Conservation (phyloP, 495 filamentous ascomycete genomes). For the Hapsidospora chrysogenum region DNA sequence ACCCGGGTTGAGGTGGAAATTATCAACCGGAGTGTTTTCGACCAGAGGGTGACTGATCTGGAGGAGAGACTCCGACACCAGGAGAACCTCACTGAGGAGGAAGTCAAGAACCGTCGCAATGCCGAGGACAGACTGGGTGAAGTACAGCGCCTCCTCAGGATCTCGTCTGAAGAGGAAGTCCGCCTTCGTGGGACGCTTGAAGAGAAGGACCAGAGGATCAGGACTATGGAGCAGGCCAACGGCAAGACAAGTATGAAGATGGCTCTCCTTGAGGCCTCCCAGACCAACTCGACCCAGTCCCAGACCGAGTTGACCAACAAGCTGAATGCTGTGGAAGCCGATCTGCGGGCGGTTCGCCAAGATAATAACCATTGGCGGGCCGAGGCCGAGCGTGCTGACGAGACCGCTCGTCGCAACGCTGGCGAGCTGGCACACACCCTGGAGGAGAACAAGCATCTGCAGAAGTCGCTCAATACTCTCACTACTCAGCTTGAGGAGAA, state of each 20-base stretch:
- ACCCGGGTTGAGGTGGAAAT: slow-evolving; percentile 34
- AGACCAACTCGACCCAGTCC: slow-evolving; percentile 45
- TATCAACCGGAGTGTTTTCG: slow-evolving; percentile 30
- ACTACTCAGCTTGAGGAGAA: slow-evolving; percentile 70
- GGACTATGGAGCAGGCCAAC: slow-evolving; percentile 23
- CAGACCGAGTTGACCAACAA: slow-evolving; percentile 44
- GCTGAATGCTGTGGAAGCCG: slow-evolving; percentile 26
- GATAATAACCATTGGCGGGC: slow-evolving; percentile 31
- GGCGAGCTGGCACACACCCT: slow-evolving; percentile 21
- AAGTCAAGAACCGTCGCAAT: slow-evolving; percentile 45
- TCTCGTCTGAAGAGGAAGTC: slow-evolving; percentile 50
- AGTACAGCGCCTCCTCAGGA: slow-evolving; percentile 48
- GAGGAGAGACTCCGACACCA: slow-evolving; percentile 24
- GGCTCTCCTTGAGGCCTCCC: slow-evolving; percentile 43
- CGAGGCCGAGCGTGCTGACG: slow-evolving; percentile 26
- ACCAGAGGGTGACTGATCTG: slow-evolving; percentile 28
- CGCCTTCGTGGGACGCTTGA: slow-evolving; percentile 53
- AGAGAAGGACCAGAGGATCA: slow-evolving; percentile 38
- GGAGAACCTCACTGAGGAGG: slow-evolving; percentile 30
- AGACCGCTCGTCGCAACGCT: slow-evolving; percentile 21
- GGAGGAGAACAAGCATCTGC: slow-evolving; percentile 34
- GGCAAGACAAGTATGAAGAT: slow-evolving; percentile 39
- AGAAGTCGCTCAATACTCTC: slow-evolving; percentile 49
- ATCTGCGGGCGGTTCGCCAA: slow-evolving; percentile 29
- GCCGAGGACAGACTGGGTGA: slow-evolving; percentile 61